Evolutionary conservation across 2,329 filamentous ascomycete species (phyloP), one percentile per base, ranked within the genome.

Genomic region (Penicillium olsonii): DNA sequence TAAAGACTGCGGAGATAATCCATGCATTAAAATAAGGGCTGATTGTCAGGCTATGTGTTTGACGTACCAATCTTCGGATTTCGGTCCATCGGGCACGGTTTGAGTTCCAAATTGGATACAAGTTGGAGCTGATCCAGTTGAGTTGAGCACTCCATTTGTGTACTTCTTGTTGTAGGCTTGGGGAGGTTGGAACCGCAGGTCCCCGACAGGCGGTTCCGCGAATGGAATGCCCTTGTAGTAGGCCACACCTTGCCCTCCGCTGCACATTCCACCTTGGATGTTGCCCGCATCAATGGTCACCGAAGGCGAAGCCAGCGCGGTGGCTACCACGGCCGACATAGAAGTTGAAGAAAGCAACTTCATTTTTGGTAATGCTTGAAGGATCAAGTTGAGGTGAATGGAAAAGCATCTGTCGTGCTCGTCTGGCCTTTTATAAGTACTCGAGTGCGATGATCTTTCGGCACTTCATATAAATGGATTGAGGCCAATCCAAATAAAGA

Each of bases 321-420:
- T 39, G 22, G 48, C 40, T 33, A 35, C 43, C 20, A 55, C 24
- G 3, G 45, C 51, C 26, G 55, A 43, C 40, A 58, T 19, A 42
- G 48, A 15, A 45, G 45, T 34, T 22, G 41, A 17, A 12, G 46
- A 10, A 48, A 48, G 26, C 33, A 56, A 15, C 37, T 50, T 54
- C 49, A 54, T 52, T 78, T 61, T 85, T 48, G 78, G 79, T 4
- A 83, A 84, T 49, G 64, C 83, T 20, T 73, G 69, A 22, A 74
- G 74, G 18, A 75, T 81, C 39, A 64, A 31, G 12, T 15, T 4
- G n/a, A n/a, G 29, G 6, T 29, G 26, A 29, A n/a, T 12, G n/a
- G 6, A n/a, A 14, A 14, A 31, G 12, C 11, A n/a, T 31, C 22
- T 31, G 12, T n/a, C 4, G 12, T n/a, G 29, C 12, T 31, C 29